Evolutionary conservation across 1,284 basidiomycete genomes (phyloP), one percentile per base, ranked within the genome.

Genomic region (Tilletia setariae): DNA sequence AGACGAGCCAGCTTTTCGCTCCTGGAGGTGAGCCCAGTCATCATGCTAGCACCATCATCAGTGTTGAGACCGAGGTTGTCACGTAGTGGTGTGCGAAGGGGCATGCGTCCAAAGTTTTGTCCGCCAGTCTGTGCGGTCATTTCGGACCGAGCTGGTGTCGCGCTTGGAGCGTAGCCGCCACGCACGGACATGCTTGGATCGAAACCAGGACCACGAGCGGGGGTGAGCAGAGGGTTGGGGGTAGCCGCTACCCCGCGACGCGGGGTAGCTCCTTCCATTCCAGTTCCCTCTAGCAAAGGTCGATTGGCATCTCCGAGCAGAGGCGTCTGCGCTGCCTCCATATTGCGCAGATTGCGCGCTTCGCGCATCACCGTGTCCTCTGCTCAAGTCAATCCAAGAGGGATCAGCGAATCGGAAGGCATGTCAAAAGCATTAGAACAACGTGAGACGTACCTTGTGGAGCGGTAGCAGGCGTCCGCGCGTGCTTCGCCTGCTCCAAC

Each of bases 261-360:
- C 28, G 95, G 94, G 1, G 93, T 95, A 0, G 93, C 93, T 61
- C 92, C 87, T 79, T 92, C 92, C 79, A 92, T 95, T 1, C 94
- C 94, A 6, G 92, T 93, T 15, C 91, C 91, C n/a, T 86, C 85
- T 79, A 93, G 93, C 70, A 97, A 81, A 1, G 93, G 93, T 0
- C 93, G 95, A 82, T 98, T 98, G 83, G 96, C 94, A 67, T 98
- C 93, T 13, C 96, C 96, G 7, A 98, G 87, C 2, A 99, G 85
- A 19, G 96, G 96, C 0, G 96, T 99, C 84, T 98, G 95, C 8
- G 89, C 87, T 64, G 90, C 89, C 4, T 89, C 90, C 90, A 98
- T 92, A 76, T 93, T 93, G 25, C 94, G 90, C 40, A 98, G 85
- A 84, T 98, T 97, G 44, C 94, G 88, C 9, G 95, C 96, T 83